Evolutionary conservation across 1,284 basidiomycete species (phyloP).

Genomic region (Ustilago vetiveriae): DNA sequence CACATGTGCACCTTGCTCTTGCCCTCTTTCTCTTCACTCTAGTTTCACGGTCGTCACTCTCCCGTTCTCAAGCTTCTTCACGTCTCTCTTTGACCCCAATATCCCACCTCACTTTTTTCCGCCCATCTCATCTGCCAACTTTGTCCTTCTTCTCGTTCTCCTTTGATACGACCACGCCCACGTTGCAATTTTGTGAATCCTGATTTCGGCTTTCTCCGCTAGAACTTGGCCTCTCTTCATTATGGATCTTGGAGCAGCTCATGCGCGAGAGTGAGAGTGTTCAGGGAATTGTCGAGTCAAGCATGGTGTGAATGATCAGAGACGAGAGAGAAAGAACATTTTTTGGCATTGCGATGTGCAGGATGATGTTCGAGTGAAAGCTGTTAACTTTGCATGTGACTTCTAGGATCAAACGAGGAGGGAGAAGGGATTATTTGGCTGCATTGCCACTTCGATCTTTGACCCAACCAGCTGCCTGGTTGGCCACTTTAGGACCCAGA

Average conservation of each 20-base stretch:
- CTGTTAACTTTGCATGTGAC: too few species aligned
- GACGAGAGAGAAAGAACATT: too few species aligned
- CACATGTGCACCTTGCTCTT: neutral
- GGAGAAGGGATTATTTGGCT: too few species aligned
- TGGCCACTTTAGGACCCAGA: slow-evolving; percentile 11
- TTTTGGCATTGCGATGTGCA: too few species aligned
- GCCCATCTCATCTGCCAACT: too few species aligned
- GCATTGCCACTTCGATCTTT: neutral
- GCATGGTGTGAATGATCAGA: too few species aligned
- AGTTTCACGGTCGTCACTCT: neutral
- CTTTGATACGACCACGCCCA: slow-evolving; percentile 8
- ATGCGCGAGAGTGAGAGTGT: too few species aligned
- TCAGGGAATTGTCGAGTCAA: too few species aligned
- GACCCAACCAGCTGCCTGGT: slow-evolving; percentile 12
- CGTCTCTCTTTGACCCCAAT: slow-evolving; percentile 2
- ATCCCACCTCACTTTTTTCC: neutral
- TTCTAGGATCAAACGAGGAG: too few species aligned
- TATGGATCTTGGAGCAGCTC: neutral
- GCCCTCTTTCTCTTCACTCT: neutral
- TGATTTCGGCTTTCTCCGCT: neutral
- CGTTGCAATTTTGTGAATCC: slow-evolving; percentile 6
- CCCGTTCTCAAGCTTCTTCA: neutral
- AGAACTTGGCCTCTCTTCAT: too few species aligned
- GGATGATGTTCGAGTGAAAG: too few species aligned
- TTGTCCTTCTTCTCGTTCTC: slow-evolving; percentile 1